Conservation (phyloP, 352 stramenopile species). For the Globisporangium viniferum region DNA sequence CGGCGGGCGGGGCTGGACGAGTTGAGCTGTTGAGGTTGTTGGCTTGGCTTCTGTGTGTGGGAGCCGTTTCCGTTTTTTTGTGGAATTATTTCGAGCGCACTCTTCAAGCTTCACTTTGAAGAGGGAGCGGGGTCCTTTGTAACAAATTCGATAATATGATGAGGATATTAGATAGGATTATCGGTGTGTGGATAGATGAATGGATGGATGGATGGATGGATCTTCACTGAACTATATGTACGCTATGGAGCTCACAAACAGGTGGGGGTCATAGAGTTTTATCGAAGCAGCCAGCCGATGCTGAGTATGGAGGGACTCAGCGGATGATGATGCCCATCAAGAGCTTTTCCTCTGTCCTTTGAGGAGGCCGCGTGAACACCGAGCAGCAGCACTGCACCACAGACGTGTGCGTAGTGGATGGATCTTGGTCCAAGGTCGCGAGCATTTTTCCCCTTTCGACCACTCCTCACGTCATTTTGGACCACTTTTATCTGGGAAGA, state of each 20-base stretch:
- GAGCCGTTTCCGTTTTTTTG: slow-evolving; percentile 8
- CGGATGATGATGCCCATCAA: background rate
- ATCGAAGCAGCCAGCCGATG: too few species aligned
- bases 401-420: too few species aligned
- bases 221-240: too few species aligned
- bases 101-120: too few species aligned
- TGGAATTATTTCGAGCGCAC: slow-evolving; percentile 7
- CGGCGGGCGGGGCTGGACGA: background rate
- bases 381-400: too few species aligned
- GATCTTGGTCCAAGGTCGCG: too few species aligned
- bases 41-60: background rate
- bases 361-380: too few species aligned
- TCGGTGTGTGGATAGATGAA: background rate
- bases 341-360: background rate
- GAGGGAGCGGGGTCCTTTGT: background rate
- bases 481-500: background rate
- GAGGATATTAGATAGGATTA: too few species aligned
- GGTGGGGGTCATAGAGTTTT: background rate
- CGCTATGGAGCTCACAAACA: background rate
- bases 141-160: background rate
- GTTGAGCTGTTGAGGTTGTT: background rate
- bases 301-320: background rate
- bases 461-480: background rate
- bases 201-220: too few species aligned
- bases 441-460: too few species aligned